These are phyloP conservation scores for Vaccinium vitisidaea DNA, from an alignment of 148 eudicot genomes.

Conservation along the genomic window DNA sequence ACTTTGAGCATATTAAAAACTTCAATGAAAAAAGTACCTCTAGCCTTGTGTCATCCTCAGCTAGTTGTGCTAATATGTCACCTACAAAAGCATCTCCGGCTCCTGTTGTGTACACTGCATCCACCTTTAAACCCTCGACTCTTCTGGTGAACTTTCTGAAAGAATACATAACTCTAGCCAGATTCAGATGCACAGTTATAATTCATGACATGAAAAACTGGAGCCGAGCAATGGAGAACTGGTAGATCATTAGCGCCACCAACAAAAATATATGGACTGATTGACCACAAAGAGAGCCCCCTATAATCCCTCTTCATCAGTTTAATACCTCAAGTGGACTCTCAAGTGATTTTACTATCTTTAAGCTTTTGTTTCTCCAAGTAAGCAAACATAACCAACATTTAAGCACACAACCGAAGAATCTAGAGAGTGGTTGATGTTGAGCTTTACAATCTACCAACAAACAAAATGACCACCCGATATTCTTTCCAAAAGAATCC, in stretches of 20 bases:
- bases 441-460: not conserved
- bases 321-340: not conserved
- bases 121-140: constrained; percentile 72
- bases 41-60: constrained; percentile 63
- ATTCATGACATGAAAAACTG: too few species aligned
- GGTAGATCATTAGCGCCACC: not conserved
- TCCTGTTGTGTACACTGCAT: constrained; percentile 87
- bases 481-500: not conserved
- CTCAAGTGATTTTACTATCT: not conserved
- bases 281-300: not conserved
- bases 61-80: constrained; percentile 70
- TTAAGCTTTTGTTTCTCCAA: constrained; percentile 4
- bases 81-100: constrained; percentile 99
- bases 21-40: constrained; percentile 42
- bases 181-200: constrained; percentile 12
- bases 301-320: not conserved
- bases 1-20: not conserved
- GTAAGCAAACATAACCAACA: not conserved
- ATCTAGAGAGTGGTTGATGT: not conserved
- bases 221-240: not conserved
- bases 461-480: not conserved
- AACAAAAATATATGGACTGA: not conserved
- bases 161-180: constrained; percentile 9
- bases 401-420: not conserved
- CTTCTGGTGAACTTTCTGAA: constrained; percentile 82